Percentiles rank a stretch among this genome's conserved stretches.
phyloP scores from a whole-genome alignment of 257 asterid species.

The Asclepias syriaca region DNA sequence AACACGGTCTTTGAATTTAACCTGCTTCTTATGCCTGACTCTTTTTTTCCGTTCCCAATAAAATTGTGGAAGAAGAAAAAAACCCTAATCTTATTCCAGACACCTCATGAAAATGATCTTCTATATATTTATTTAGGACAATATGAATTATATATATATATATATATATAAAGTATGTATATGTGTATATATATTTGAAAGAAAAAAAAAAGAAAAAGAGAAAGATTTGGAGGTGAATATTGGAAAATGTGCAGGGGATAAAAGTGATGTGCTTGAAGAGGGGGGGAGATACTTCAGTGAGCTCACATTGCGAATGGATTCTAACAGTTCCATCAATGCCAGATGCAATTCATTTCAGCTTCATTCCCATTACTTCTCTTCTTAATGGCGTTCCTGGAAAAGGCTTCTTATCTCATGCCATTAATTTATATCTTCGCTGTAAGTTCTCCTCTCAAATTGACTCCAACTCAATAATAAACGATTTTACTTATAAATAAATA shows the following conservation, averaged over 20 bases:
- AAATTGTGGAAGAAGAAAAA: too few species aligned
- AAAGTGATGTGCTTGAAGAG: constrained; percentile 73
- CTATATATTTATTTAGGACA: too few species aligned
- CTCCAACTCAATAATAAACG: too few species aligned
- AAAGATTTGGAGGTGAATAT: too few species aligned
- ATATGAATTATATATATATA: too few species aligned
- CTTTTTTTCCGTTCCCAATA: too few species aligned
- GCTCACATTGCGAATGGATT: constrained; percentile 77
- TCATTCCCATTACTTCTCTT: constrained; percentile 85
- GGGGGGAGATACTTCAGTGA: constrained; percentile 61
- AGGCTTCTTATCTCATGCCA: constrained; percentile 90
- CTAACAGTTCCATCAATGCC: constrained; percentile 65
- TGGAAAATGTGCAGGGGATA: constrained; percentile 46
- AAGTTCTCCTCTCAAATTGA: background rate
- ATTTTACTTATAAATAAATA: too few species aligned
- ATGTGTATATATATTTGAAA: too few species aligned
- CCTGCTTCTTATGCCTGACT: background rate
- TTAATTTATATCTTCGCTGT: constrained; percentile 90
- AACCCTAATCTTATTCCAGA: too few species aligned
- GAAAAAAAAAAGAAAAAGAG: too few species aligned
- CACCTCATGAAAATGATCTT: too few species aligned
- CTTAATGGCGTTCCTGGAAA: constrained; percentile 74
- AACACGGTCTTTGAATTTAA: background rate
- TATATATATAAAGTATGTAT: too few species aligned
- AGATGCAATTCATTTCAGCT: constrained; percentile 62